phyloP scores from a whole-genome alignment of 345 rosid species.

The Abelmoschus esculentus region DNA sequence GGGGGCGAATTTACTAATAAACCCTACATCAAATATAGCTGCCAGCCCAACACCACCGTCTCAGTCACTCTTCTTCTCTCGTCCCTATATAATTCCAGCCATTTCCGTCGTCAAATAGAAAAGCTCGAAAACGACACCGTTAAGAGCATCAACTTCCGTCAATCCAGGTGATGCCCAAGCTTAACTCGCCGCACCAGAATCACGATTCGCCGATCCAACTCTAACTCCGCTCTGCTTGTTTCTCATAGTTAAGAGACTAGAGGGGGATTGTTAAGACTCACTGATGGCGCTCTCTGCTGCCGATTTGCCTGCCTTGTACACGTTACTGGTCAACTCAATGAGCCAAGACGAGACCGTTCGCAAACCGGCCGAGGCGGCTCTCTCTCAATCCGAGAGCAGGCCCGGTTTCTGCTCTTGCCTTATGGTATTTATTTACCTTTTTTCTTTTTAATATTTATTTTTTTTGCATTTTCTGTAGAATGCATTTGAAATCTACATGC shows the following conservation, averaged over 20 bases:
- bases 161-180: background rate
- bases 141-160: slow-evolving; percentile 1
- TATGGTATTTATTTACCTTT: slow-evolving; percentile 49
- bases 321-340: slow-evolving; percentile 78
- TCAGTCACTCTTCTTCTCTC: background rate
- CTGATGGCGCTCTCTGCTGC: slow-evolving; percentile 86
- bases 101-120: background rate
- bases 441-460: slow-evolving; percentile 9
- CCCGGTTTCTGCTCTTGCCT: slow-evolving; percentile 96
- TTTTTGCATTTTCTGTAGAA: slow-evolving; percentile 4
- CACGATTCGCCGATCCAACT: slow-evolving; percentile 34
- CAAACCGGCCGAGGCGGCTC: slow-evolving; percentile 84
- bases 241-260: slow-evolving; percentile 6
- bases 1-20: too few relatives aligned
- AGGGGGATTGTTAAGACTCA: background rate
- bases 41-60: background rate
- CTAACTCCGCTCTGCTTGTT: slow-evolving; percentile 17
- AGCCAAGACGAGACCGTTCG: slow-evolving; percentile 74
- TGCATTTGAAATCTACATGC: background rate
- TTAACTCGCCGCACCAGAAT: background rate
- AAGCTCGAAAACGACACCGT: background rate
- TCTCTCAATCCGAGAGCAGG: slow-evolving; percentile 74
- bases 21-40: background rate
- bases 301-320: slow-evolving; percentile 74
- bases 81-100: background rate